A percentile compares a stretch with the other conserved stretches of the same genome.
These are phyloP conservation scores for Coniochaeta hoffmannii DNA, from an alignment of 2,329 filamentous ascomycete species.

Conservation along the genomic window DNA sequence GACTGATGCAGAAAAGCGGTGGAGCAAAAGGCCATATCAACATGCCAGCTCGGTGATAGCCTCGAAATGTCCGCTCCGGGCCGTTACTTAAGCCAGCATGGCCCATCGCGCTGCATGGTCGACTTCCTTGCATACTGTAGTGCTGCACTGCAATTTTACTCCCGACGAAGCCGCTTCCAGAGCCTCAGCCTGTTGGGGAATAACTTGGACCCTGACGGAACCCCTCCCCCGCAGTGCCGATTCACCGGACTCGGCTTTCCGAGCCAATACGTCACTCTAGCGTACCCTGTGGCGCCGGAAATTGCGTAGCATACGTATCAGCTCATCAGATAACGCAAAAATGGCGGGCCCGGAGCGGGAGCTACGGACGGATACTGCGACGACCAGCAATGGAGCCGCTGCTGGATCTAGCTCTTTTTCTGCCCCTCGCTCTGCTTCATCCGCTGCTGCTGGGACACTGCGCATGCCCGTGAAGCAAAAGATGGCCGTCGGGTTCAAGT, in stretches of 20 bases:
- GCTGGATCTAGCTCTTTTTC: background rate
- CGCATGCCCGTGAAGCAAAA: conserved; percentile 12
- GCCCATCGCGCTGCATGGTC: too few relatives aligned
- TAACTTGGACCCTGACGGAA: background rate
- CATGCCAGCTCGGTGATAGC: background rate
- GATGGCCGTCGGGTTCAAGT: conserved; percentile 36
- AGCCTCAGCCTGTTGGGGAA: background rate
- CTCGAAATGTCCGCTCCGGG: background rate
- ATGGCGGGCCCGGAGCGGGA: background rate
- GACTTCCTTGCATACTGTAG: too few relatives aligned
- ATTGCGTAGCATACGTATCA: background rate
- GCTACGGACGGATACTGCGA: background rate
- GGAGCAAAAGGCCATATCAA: background rate
- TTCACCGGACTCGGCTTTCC: background rate
- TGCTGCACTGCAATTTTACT: background rate
- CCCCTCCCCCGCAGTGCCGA: background rate
- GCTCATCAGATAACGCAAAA: background rate
- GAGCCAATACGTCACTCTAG: background rate
- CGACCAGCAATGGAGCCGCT: background rate
- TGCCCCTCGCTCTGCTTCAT: background rate
- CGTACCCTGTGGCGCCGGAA: background rate
- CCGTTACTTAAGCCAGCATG: background rate
- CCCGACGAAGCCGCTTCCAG: background rate
- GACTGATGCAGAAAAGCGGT: background rate
- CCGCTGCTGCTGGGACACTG: background rate